phyloP scores from a whole-genome alignment of 2,329 filamentous ascomycete species.

The Podosphaera xanthii region DNA sequence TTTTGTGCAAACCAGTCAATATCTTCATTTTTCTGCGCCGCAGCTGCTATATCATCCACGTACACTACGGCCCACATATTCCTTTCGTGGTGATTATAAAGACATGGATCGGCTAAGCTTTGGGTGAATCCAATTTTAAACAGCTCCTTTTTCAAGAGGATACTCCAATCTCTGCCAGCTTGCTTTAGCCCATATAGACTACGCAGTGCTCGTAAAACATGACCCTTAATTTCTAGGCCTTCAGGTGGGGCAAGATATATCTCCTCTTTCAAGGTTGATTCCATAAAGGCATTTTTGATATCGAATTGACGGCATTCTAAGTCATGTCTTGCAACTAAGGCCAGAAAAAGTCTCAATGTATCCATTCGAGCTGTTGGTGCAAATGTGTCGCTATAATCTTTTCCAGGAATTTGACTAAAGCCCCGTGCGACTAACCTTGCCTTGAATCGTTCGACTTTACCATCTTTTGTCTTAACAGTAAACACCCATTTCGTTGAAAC shows the following conservation, averaged over 20 bases:
- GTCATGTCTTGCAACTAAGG: neutral
- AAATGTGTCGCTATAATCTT: neutral
- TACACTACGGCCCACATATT: neutral
- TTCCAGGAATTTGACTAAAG: neutral
- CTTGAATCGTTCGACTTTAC: neutral
- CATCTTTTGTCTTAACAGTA: neutral
- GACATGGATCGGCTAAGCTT: neutral
- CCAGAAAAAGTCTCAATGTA: neutral
- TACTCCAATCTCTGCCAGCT: too few relatives aligned
- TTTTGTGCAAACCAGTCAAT: neutral
- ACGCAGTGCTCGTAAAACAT: too few relatives aligned
- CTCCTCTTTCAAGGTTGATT: neutral
- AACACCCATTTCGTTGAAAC: too few relatives aligned
- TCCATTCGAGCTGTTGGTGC: neutral
- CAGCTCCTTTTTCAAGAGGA: neutral
- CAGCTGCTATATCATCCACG: constrained; percentile 1
- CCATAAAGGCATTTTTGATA: neutral
- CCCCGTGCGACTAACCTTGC: neutral
- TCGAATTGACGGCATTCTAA: neutral
- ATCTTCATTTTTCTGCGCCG: neutral
- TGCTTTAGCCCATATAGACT: too few relatives aligned
- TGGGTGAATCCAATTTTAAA: neutral
- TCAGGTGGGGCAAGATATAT: too few relatives aligned
- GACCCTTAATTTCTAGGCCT: too few relatives aligned
- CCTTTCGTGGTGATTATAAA: neutral